These are phyloP conservation scores for Debaryomyces prosopidis DNA, from an alignment of 805 yeast genomes.

Conservation along the genomic window DNA sequence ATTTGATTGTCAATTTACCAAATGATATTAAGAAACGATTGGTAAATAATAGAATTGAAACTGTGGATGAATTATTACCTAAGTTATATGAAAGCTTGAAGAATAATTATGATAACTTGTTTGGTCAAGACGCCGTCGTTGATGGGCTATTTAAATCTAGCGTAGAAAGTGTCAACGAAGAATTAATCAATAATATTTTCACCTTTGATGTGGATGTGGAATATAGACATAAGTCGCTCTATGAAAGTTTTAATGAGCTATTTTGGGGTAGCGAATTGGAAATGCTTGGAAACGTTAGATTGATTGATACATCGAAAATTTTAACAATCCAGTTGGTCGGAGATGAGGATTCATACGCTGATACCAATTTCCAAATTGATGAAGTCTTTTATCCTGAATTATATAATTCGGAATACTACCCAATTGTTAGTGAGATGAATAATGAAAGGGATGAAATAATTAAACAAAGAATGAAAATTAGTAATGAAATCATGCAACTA, in stretches of 20 bases:
- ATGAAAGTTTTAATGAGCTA: conserved; percentile 32
- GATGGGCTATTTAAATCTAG: conserved; percentile 21
- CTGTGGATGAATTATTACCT: conserved; percentile 17
- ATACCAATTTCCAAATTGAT: conserved; percentile 22
- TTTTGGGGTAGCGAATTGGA: conserved; percentile 38
- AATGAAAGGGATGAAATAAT: conserved; percentile 12
- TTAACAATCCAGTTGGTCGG: conserved; percentile 29
- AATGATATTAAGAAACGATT: conserved; percentile 15
- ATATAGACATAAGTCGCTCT: conserved; percentile 22
- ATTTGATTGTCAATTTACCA: conserved; percentile 17
- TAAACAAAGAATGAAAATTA: conserved; percentile 17
- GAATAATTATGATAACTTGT: conserved; percentile 1
- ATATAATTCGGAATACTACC: conserved; percentile 24
- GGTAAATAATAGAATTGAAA: conserved; percentile 14
- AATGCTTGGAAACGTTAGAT: conserved; percentile 27
- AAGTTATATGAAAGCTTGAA: conserved; percentile 5
- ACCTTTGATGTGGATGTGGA: conserved; percentile 37
- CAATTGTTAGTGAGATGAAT: conserved; percentile 20
- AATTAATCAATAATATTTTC: conserved; percentile 20
- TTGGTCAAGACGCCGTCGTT: conserved; percentile 11
- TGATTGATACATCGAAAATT: conserved; percentile 27
- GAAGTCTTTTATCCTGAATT: conserved; percentile 38
- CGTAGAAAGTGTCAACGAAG: conserved; percentile 30
- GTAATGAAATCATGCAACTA: conserved; percentile 28
- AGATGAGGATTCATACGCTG: conserved; percentile 22